Base-by-base conservation (phyloP, 495 filamentous ascomycete species). In the Cudoniella acicularis region DNA sequence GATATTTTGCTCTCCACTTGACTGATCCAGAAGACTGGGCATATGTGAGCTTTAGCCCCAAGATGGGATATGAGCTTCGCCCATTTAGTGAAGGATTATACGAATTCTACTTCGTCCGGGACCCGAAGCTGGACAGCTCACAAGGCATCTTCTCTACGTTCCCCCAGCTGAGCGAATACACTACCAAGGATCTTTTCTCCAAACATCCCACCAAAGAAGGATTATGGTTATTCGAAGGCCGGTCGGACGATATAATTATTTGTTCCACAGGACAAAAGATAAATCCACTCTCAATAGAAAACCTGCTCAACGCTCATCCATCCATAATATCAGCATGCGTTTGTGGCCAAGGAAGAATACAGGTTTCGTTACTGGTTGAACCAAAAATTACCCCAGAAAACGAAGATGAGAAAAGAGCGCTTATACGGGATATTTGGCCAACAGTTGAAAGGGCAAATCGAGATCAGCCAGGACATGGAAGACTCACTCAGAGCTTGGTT, bases 181-280 rank as follows among this genome's bases (percentile, higher is more conserved):
- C 70, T 27, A 82, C 78, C 10, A 80, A 81, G 27, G 83, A 87
- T 61, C 66, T 87, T 20, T 62, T 42, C n/a, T 49, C 24, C 11
- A 23, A 18, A 17, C 60, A 62, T 41, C 60, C 54, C n/a, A 53
- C 60, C 0, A 87, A 76, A 61, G 36, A 30, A 24, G 21, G 43
- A 23, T 24, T 62, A 26, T 62, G 47, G 30, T 18, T 23, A 1
- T 58, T 17, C 36, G n/a, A 17, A 10, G 61, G 56, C 16, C 42
- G 61, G 10, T 47, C 26, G 22, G 61, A 64, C 59, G 84, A 85
- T 66, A 73, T 87, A 48, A 79, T 88, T 45, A 82, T 86, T 1
- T 79, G 87, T 55, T 55, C 56, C 20, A 87, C 79, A 66, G 83
- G 83, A 22, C 79, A 86, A 64, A 88, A 87, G 67, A 61, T 85